These are phyloP conservation scores for Russula sp. DNA, from an alignment of 768 basidiomycete genomes.

Conservation along the genomic window DNA sequence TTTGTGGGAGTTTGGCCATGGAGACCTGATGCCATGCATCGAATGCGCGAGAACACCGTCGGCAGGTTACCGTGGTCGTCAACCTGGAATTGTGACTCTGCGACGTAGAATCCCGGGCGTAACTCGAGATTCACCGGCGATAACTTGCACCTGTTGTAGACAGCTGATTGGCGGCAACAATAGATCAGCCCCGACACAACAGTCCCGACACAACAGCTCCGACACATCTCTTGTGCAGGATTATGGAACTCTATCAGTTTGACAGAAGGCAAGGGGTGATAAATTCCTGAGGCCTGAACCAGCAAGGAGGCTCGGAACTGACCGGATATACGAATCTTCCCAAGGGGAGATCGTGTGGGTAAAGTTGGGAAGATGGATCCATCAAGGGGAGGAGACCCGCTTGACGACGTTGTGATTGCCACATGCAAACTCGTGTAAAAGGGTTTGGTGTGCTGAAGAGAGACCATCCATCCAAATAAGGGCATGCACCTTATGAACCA, in stretches of 20 bases:
- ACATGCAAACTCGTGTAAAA: background rate
- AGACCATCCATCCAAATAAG: background rate
- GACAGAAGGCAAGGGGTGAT: no score
- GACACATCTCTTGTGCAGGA: background rate
- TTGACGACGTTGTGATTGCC: slow-evolving; percentile 4
- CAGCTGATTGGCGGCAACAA: background rate
- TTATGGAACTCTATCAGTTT: no score
- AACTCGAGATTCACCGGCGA: no score
- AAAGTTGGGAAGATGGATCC: background rate
- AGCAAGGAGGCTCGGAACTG: no score
- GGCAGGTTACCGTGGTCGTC: background rate
- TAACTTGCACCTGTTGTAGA: background rate
- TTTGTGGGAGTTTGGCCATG: background rate
- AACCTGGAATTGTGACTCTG: background rate
- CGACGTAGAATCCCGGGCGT: no score
- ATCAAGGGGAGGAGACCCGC: background rate
- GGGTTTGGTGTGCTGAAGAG: background rate
- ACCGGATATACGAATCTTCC: no score
- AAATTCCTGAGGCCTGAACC: no score
- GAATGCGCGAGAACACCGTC: background rate
- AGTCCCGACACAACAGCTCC: background rate
- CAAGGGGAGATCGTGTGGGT: background rate
- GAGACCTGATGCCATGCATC: background rate
- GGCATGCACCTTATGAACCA: background rate
- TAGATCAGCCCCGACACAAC: background rate